Base-by-base conservation (phyloP, 2,329 filamentous ascomycete species). In the Fusarium brachygibbosum region DNA sequence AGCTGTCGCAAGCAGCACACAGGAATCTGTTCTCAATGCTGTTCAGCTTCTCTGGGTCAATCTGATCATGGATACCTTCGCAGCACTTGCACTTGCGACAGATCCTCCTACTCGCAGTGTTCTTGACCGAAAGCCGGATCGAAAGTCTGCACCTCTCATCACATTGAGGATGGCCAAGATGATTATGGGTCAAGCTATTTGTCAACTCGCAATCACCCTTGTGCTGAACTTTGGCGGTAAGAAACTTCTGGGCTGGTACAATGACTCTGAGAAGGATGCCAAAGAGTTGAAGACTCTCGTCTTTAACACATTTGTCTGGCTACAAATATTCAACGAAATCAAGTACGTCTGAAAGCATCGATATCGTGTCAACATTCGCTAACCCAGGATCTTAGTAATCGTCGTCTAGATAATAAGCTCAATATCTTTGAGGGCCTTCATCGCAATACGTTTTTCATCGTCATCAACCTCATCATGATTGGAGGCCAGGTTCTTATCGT, bases 351-450 rank as follows among this genome's bases (percentile, higher is more conserved):
- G 19, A 16, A 56, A 34, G 25, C 3, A 94, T 78, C 86, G 91
- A 73, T 29, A 21, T 86, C 93, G 80, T 94, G 29, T 16, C 25
- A 45, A 34, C 40, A 31, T 21, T 35, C 19, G 94, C 82, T 95
- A 93, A 81, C 90, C 91, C 13, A 57, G 92, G 14, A 34, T 11
- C 13, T 23, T 28, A 74, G 72, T 78, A 88, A 87, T 74, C 84
- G 88, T 31, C 86, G 87, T 16, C 86, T 97, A 17, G 94, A 97
- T 79, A 97, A 97, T 80, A 88, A 88, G 58, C 90, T 96, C 82
- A 97, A 97, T 78, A 91, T 97, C 59, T 93, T 97, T 61, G 93
- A 97, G 78, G 92, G 92, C 57, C 88, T 97, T 59, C 85, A 87
- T 21, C 86, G 85, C 72, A 97, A 97, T 77, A 89, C 86, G 76